These are phyloP conservation scores for Kazachstania bromeliacearum DNA, from an alignment of 805 yeast species.

Conservation along the genomic window DNA sequence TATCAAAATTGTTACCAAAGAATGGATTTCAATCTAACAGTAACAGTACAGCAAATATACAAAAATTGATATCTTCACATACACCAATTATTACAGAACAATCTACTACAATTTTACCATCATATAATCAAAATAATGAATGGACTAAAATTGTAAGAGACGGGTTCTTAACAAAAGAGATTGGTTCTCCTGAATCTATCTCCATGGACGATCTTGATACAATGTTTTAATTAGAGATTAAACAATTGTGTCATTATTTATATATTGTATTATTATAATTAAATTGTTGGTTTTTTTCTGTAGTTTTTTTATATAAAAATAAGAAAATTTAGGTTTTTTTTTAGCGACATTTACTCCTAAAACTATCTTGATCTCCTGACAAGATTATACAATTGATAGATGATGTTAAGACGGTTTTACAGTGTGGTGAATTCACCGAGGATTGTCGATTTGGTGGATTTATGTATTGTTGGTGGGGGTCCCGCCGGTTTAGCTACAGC, in stretches of 20 bases:
- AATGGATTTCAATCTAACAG: constrained; percentile 7
- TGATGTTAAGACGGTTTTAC: constrained; percentile 1
- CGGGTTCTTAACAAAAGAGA: constrained; percentile 70
- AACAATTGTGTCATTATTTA: too few species aligned
- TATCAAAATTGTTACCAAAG: constrained; percentile 42
- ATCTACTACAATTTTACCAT: constrained; percentile 5
- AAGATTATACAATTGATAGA: neutral
- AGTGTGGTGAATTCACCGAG: constrained; percentile 29
- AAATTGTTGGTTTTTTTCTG: too few species aligned
- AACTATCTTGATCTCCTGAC: too few species aligned
- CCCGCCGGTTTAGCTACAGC: constrained; percentile 97
- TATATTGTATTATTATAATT: too few species aligned
- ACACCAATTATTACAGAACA: constrained; percentile 34
- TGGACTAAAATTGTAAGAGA: constrained; percentile 70
- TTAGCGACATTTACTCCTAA: too few species aligned
- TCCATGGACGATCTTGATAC: constrained; percentile 60
- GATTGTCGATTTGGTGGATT: constrained; percentile 81
- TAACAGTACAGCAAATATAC: constrained; percentile 27
- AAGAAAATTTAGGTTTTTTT: too few species aligned
- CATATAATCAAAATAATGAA: constrained; percentile 1
- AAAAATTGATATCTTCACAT: constrained; percentile 27
- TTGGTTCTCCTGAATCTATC: constrained; percentile 69
- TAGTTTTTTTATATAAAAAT: too few species aligned
- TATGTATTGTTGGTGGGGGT: constrained; percentile 95
- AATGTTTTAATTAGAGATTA: constrained; percentile 30